Evolutionary conservation across 768 basidiomycete species (phyloP).

Genomic region (Postia placenta): DNA sequence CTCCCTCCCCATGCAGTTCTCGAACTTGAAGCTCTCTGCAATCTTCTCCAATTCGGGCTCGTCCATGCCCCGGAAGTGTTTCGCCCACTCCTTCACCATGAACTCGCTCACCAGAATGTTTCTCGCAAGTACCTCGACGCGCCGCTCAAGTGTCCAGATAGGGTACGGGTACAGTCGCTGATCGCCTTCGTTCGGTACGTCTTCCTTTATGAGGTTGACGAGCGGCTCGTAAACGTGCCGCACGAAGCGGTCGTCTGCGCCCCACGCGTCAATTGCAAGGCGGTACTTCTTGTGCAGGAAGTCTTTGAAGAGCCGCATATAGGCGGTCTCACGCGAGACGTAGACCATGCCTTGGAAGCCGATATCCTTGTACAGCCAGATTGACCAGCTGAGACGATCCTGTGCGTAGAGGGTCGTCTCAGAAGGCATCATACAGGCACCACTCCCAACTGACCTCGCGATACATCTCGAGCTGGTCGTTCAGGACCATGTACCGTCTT

Average conservation of each 20-base stretch:
- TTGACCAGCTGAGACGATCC: conserved; percentile 65
- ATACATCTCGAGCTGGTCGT: conserved; percentile 73
- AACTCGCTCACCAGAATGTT: conserved; percentile 68
- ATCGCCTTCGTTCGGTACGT: conserved; percentile 40
- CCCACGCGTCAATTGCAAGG: conserved; percentile 79
- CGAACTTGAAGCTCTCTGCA: conserved; percentile 68
- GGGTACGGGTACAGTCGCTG: conserved; percentile 56
- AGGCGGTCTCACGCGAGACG: conserved; percentile 58
- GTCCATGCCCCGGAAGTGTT: conserved; percentile 55
- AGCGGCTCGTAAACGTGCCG: conserved; percentile 60
- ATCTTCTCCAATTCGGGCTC: conserved; percentile 61
- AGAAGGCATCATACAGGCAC: no score
- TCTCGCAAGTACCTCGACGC: conserved; percentile 54
- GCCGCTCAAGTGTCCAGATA: conserved; percentile 53
- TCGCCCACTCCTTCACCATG: conserved; percentile 68
- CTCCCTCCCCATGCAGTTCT: conserved; percentile 61
- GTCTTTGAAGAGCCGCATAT: conserved; percentile 60
- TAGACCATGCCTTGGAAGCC: conserved; percentile 85
- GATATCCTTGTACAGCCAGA: conserved; percentile 86
- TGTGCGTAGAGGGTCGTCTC: conserved; percentile 1
- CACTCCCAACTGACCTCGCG: conserved; percentile 44
- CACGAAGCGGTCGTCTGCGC: conserved; percentile 56
- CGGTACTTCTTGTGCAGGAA: conserved; percentile 78
- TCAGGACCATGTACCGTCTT: conserved; percentile 56
- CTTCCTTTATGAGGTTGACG: conserved; percentile 52